Base-by-base conservation (phyloP, 108 stramenopile species). In the Aurantiochytrium sp. region DNA sequence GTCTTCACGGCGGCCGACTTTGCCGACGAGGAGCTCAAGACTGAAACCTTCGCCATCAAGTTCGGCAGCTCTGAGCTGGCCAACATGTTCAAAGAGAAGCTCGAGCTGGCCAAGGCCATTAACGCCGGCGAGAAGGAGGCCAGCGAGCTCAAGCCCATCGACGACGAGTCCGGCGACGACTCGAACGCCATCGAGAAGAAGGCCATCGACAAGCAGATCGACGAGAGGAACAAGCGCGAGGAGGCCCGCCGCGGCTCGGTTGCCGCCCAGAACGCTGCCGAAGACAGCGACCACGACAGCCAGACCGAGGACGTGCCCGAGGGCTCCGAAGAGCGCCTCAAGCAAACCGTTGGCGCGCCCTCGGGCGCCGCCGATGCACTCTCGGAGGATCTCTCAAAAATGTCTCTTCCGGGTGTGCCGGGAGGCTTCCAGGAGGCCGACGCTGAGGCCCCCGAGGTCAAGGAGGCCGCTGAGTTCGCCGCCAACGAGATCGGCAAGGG, bases 1-100 rank as follows among this genome's bases (percentile, higher is more conserved):
- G 98, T 99, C 34, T 99, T 98, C 97, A 95, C 92, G 53, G 98
- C 97, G 55, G 97, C 93, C 89, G 99, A 99, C 91, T 99, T 97
- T 92, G 91, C 97, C 3, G 97, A 97, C 36, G 95, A 95, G 68
- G 89, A 93, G 73, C 90, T 97, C 52, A 93, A 92, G 85, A 98
- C 98, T 92, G 96, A 96, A 21, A 96, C 97, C 69, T 99, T 99
- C 89, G 97, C 97, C 24, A 87, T 98, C 87, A 92, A 97, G 68
- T 98, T 99, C 90, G 95, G 95, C 32, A 94, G 97, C 90, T 93
- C 95, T 4, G 97, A 98, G 50, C 91, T 93, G 55, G 99, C 99
- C 36, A 73, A 91, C 30, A 95, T 94, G 81, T 99, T 98, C 93
- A 98, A 98, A 90, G 93, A 92, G 36, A 95, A 93, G 55, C 97